Conservation (phyloP, 1,139 yeast genomes). For the Geotrichum carabidarum region DNA sequence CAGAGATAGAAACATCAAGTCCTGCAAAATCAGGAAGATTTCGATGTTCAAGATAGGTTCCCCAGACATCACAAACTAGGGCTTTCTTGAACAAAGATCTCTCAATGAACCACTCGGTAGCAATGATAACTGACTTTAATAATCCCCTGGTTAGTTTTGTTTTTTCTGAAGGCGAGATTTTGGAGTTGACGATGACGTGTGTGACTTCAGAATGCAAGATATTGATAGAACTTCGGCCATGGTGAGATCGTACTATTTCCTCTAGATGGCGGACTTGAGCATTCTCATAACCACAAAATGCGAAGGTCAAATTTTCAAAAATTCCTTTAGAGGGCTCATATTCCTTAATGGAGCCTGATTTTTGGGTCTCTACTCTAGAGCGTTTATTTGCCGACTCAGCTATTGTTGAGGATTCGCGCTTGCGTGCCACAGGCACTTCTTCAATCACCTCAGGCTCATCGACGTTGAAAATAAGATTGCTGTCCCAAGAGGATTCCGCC, state of each 20-base stretch:
- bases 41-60: conserved; percentile 50
- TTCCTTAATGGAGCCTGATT: not conserved
- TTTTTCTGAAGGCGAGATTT: conserved; percentile 20
- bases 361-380: not conserved
- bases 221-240: conserved; percentile 24
- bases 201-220: conserved; percentile 10
- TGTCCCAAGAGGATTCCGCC: conserved; percentile 10
- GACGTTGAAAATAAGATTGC: not conserved
- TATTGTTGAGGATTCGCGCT: too few relatives aligned
- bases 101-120: conserved; percentile 82
- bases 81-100: conserved; percentile 61
- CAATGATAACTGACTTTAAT: conserved; percentile 21
- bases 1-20: conserved; percentile 61
- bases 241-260: conserved; percentile 41
- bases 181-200: conserved; percentile 32
- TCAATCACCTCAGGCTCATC: not conserved
- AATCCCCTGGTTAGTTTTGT: conserved; percentile 13
- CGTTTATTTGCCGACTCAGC: not conserved
- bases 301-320: conserved; percentile 25
- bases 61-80: conserved; percentile 65
- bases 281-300: conserved; percentile 26
- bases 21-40: conserved; percentile 36
- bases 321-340: conserved; percentile 21
- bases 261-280: conserved; percentile 27
- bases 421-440: not conserved